phyloP scores from a whole-genome alignment of 495 filamentous ascomycete species.

The Entonaema liquescens region DNA sequence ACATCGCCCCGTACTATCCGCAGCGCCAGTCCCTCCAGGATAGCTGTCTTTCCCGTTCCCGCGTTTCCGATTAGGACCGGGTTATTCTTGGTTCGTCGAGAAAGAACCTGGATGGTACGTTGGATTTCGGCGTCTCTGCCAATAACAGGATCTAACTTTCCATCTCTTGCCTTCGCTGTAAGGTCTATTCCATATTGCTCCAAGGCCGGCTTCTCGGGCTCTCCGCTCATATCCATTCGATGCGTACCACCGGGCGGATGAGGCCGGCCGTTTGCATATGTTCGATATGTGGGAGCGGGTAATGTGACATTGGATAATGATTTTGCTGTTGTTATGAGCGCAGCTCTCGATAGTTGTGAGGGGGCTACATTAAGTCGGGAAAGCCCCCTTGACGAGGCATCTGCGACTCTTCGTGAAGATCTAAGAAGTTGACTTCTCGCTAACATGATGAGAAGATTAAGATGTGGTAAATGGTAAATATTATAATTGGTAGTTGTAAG shows the following conservation, averaged over 20 bases:
- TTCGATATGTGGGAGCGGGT: conserved; percentile 52
- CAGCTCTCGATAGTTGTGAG: conserved; percentile 39
- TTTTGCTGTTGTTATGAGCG: conserved; percentile 30
- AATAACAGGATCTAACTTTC: conserved; percentile 95
- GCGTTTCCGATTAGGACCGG: conserved; percentile 92
- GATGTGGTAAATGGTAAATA: not conserved
- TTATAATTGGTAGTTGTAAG: not conserved
- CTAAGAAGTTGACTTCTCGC: conserved; percentile 49
- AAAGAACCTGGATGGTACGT: conserved; percentile 92
- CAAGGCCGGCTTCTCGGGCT: conserved; percentile 82
- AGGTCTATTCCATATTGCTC: conserved; percentile 93
- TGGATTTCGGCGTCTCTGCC: conserved; percentile 91
- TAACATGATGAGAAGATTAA: conserved; percentile 46
- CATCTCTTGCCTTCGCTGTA: conserved; percentile 82
- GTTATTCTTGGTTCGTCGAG: conserved; percentile 94
- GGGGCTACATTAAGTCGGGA: conserved; percentile 35
- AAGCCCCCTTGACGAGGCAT: conserved; percentile 44
- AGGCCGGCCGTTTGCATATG: conserved; percentile 80
- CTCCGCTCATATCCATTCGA: conserved; percentile 86
- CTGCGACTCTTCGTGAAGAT: conserved; percentile 49
- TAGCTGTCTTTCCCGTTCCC: conserved; percentile 95
- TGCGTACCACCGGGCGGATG: conserved; percentile 91
- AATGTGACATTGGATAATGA: conserved; percentile 33
- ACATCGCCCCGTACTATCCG: conserved; percentile 93
- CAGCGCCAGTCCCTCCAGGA: conserved; percentile 90